These are phyloP conservation scores for Tricholoma hemisulphureum DNA, from an alignment of 768 basidiomycete genomes.

Conservation along the genomic window DNA sequence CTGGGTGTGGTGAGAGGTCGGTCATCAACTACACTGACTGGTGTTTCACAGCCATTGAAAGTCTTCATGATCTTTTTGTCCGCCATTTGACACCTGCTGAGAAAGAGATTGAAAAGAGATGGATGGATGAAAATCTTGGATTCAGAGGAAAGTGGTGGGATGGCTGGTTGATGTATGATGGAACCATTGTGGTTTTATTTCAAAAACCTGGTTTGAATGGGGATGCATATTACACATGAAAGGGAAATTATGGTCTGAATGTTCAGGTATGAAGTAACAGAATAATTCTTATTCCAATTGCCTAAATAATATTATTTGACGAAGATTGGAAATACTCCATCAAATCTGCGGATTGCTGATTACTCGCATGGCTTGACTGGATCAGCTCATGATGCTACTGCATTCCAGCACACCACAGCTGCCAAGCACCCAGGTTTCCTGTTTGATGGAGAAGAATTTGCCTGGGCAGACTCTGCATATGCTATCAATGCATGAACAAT, in stretches of 20 bases:
- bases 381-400: constrained; percentile 20
- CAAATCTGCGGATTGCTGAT: too few relatives aligned
- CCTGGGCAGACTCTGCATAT: constrained; percentile 16
- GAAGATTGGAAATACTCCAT: constrained; percentile 15
- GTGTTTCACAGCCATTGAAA: too few relatives aligned
- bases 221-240: constrained; percentile 34
- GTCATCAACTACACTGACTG: constrained; percentile 10
- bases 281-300: constrained; percentile 5
- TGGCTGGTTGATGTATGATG: too few relatives aligned
- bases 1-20: constrained; percentile 17
- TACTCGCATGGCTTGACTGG: constrained; percentile 23
- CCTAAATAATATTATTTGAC: too few relatives aligned
- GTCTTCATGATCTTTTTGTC: too few relatives aligned
- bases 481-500: constrained; percentile 20
- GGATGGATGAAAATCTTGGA: constrained; percentile 5
- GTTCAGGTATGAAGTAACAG: constrained; percentile 23
- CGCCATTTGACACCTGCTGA: too few relatives aligned
- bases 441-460: constrained; percentile 15
- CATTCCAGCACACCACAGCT: constrained; percentile 15
- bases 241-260: constrained; percentile 27
- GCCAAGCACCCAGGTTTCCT: constrained; percentile 15
- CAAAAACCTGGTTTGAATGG: constrained; percentile 31
- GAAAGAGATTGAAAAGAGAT: constrained; percentile 9
- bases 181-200: too few relatives aligned
- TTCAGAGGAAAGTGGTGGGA: constrained; percentile 22